Base-by-base conservation (phyloP, 257 asterid species). In the Nicotiana obtusifolia region DNA sequence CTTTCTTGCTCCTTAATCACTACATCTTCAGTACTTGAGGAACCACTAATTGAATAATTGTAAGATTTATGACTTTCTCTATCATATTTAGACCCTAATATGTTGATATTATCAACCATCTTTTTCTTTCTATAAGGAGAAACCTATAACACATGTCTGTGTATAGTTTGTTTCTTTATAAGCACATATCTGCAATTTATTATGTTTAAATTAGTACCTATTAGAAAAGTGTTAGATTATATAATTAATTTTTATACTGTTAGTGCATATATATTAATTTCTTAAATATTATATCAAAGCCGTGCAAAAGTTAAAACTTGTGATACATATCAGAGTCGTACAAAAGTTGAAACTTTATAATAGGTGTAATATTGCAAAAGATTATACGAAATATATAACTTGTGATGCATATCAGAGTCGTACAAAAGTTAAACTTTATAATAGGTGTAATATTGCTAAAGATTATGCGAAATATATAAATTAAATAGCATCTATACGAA, bases 1-100 rank as follows among this genome's bases (percentile, higher is more conserved):
- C 90, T 56, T 11, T 89, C 94, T 35, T 88, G 92, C 68, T 90
- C 90, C 31, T 79, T 84, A 68, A 77, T 44, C 64, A 31, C 49
- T 2, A 16, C 73, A 8, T 62, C 80, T 20, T 59, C 83, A n/a
- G 47, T 85, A 5, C 13, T 65, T 53, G 89, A 67, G 28, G 83
- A 61, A 30, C 81, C 56, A 52, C 56, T 52, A 52, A 52, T 13
- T 14, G 56, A 52, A 41, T 41, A 41, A 73, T 47, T 47, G 79
- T 73, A 49, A 22, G 13, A 41, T 9, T 75, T 75, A 49, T n/a
- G 4, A 8, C 16, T 75, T 75, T 75, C 44, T 49, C 4, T 75
- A 49, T 47, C 44, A 49, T 75, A 75, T 75, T 75, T 75, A 15
- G 79, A 75, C 41, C 41, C 9, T 75, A 73, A 47, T 73, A 7